phyloP scores from a whole-genome alignment of 2,329 filamentous ascomycete genomes.

The Monilinia polystroma region DNA sequence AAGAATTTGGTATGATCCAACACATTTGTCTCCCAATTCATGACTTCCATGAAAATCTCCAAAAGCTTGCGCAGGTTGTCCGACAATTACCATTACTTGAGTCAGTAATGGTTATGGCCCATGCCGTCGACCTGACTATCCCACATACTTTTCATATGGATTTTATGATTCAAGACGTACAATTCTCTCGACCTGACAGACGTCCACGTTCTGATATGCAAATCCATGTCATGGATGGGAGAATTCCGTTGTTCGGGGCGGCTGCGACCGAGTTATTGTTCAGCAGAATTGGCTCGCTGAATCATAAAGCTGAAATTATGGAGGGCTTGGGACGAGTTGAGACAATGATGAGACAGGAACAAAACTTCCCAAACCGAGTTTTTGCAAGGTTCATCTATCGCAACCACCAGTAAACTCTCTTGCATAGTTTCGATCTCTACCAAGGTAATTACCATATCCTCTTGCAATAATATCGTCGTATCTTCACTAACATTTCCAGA shows the following conservation, averaged over 20 bases:
- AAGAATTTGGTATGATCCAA: background rate
- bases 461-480: background rate
- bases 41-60: background rate
- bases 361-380: background rate
- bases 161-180: background rate
- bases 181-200: background rate
- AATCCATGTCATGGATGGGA: background rate
- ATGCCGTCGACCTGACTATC: background rate
- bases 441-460: background rate
- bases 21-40: background rate
- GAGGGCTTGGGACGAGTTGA: background rate
- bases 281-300: background rate
- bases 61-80: background rate
- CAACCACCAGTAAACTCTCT: background rate
- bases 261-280: background rate
- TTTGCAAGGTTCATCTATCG: conserved; percentile 3
- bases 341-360: conserved; percentile 1
- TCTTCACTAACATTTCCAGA: background rate
- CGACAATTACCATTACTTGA: conserved; percentile 11
- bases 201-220: conserved; percentile 7
- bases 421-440: background rate
- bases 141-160: background rate
- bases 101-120: background rate
- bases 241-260: background rate
- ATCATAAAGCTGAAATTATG: conserved; percentile 5